phyloP scores from a whole-genome alignment of 1,284 basidiomycete species.

The Boletus holoroseus region DNA sequence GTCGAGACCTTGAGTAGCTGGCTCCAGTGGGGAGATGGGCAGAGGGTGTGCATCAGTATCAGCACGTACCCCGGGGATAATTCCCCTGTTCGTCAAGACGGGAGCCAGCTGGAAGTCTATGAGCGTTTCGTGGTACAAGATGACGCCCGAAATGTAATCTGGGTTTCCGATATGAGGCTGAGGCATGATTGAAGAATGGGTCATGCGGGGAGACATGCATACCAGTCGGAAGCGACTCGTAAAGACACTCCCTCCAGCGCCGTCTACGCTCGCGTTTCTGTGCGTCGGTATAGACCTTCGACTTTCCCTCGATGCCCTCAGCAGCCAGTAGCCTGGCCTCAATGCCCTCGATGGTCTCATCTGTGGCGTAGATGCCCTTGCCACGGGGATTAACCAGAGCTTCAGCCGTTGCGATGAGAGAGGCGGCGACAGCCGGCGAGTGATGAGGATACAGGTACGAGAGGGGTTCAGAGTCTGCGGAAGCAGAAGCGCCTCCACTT shows the following conservation, averaged over 20 bases:
- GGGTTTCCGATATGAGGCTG: conserved; percentile 1
- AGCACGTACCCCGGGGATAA: conserved; percentile 48
- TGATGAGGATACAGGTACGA: conserved; percentile 41
- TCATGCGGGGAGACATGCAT: conserved; percentile 4
- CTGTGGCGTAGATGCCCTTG: conserved; percentile 52
- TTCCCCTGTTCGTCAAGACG: conserved; percentile 40
- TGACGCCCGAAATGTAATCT: conserved; percentile 50
- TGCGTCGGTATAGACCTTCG: conserved; percentile 30
- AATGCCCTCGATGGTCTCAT: conserved; percentile 48
- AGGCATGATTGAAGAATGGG: neutral
- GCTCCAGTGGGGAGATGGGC: conserved; percentile 42
- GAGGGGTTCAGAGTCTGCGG: conserved; percentile 8
- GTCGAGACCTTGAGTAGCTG: conserved; percentile 47
- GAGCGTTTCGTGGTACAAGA: conserved; percentile 45
- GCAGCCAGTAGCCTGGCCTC: conserved; percentile 39
- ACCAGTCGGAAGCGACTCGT: conserved; percentile 42
- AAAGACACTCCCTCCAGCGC: conserved; percentile 43
- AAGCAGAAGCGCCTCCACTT: conserved; percentile 3
- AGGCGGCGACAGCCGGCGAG: conserved; percentile 37
- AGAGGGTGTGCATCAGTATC: conserved; percentile 47
- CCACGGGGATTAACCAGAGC: conserved; percentile 44
- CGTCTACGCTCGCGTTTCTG: conserved; percentile 39
- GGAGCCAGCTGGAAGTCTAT: conserved; percentile 44
- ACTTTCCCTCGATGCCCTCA: conserved; percentile 27
- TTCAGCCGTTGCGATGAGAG: conserved; percentile 40